phyloP scores from a whole-genome alignment of 2,329 filamentous ascomycete species.

The Botrytis tulipae region DNA sequence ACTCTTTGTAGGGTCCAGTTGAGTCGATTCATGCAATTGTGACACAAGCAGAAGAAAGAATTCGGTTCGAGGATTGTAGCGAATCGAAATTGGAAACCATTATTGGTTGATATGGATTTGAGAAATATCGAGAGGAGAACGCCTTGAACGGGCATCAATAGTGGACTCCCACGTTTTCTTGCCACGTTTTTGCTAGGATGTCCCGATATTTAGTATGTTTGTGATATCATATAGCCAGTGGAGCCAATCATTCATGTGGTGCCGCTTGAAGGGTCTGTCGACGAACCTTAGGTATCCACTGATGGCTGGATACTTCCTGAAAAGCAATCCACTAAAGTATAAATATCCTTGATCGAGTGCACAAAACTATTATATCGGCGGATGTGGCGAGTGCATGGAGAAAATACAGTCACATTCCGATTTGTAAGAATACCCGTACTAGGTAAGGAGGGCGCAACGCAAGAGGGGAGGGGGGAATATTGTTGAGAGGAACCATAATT shows the following conservation, averaged over 20 bases:
- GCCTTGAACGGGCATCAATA: constrained; percentile 15
- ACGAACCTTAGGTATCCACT: neutral
- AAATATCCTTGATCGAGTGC: neutral
- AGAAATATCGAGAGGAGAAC: neutral
- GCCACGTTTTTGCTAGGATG: constrained; percentile 17
- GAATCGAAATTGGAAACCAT: neutral
- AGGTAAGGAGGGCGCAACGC: too few species aligned
- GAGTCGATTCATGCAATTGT: neutral
- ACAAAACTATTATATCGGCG: constrained; percentile 12
- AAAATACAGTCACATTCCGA: constrained; percentile 1
- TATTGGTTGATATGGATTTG: neutral
- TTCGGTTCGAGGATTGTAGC: neutral
- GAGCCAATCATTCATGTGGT: neutral
- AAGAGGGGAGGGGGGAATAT: neutral
- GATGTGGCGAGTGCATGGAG: constrained; percentile 11
- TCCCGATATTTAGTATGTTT: neutral
- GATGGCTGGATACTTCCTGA: neutral
- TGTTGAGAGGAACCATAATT: neutral
- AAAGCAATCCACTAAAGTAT: neutral
- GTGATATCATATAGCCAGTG: constrained; percentile 2
- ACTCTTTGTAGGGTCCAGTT: neutral
- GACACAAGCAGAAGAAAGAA: neutral
- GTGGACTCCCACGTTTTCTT: constrained; percentile 20
- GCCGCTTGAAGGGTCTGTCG: neutral
- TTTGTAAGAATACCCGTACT: neutral